phyloP scores from a whole-genome alignment of 225 moss, liverwort and hornwort genomes.

The Asterella californica region DNA sequence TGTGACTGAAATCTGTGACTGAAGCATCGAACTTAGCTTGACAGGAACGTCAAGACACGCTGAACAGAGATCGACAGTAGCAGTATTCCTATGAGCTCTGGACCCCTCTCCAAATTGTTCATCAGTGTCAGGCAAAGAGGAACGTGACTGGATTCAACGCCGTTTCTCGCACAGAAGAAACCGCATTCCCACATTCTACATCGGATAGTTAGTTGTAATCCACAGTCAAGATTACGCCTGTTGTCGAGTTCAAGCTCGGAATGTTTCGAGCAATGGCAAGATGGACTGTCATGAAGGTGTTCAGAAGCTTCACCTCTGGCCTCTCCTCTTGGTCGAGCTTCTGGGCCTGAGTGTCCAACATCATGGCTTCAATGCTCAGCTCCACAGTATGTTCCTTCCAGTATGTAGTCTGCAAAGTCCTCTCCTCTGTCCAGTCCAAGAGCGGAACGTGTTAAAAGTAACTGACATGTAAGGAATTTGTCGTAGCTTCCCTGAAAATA shows the following conservation, averaged over 20 bases:
- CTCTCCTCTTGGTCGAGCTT: slow-evolving; percentile 90
- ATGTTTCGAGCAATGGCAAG: not conserved
- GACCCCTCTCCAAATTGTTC: not conserved
- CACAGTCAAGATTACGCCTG: not conserved
- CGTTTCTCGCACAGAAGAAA: not conserved
- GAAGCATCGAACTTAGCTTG: no score
- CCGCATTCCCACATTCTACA: not conserved
- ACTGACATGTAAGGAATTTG: not conserved
- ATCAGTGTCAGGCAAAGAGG: not conserved
- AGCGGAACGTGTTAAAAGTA: not conserved
- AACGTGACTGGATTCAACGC: not conserved
- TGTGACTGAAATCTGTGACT: no score
- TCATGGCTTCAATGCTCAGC: slow-evolving; percentile 89
- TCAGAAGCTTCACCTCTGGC: slow-evolving; percentile 58
- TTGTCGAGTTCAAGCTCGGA: not conserved
- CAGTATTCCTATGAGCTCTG: no score
- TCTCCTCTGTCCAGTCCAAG: slow-evolving; percentile 44
- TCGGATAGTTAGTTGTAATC: not conserved
- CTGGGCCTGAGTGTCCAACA: slow-evolving; percentile 93
- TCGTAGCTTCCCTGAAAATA: not conserved
- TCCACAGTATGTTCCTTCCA: slow-evolving; percentile 91
- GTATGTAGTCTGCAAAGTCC: slow-evolving; percentile 64
- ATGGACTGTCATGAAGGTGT: not conserved
- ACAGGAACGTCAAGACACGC: no score
- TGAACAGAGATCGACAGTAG: no score